phyloP scores from a whole-genome alignment of 2,329 filamentous ascomycete genomes.

The Fusarium vanettenii region DNA sequence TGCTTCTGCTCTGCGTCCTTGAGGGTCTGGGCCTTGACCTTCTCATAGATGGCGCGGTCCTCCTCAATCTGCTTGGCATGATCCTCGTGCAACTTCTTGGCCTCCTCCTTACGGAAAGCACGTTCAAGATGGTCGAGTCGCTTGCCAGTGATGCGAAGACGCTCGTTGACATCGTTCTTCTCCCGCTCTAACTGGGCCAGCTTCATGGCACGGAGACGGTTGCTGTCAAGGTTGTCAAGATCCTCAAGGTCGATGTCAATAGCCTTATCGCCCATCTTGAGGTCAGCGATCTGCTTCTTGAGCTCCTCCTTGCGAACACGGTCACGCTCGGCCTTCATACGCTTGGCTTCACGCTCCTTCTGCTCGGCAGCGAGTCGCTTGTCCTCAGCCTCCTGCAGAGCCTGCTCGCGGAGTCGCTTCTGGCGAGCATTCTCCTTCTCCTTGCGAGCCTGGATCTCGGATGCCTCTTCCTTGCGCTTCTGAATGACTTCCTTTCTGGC shows the following conservation, averaged over 20 bases:
- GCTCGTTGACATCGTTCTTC: constrained; percentile 95
- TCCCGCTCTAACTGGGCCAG: constrained; percentile 95
- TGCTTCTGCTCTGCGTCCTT: constrained; percentile 88
- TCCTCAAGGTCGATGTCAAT: constrained; percentile 82
- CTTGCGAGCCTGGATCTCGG: constrained; percentile 85
- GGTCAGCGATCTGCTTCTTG: constrained; percentile 90
- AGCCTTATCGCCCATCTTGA: constrained; percentile 87
- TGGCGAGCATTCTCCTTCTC: constrained; percentile 93
- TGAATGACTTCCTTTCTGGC: constrained; percentile 91
- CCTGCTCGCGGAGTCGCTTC: constrained; percentile 87
- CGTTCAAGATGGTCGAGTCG: constrained; percentile 97
- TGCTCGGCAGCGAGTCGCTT: constrained; percentile 92
- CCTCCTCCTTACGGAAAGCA: constrained; percentile 94
- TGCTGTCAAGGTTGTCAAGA: constrained; percentile 87
- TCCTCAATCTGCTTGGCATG: constrained; percentile 84
- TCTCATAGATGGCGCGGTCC: constrained; percentile 85
- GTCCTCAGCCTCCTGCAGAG: constrained; percentile 89
- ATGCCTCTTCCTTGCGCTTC: constrained; percentile 96
- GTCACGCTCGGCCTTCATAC: constrained; percentile 87
- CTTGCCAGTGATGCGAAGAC: constrained; percentile 91
- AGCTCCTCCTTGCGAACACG: constrained; percentile 93
- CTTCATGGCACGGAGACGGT: constrained; percentile 93
- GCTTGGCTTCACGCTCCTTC: constrained; percentile 87
- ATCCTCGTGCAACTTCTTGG: constrained; percentile 89
- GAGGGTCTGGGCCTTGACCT: constrained; percentile 80